Base-by-base conservation (phyloP, 208 protist genomes). In the Histomonas meleagridis region DNA sequence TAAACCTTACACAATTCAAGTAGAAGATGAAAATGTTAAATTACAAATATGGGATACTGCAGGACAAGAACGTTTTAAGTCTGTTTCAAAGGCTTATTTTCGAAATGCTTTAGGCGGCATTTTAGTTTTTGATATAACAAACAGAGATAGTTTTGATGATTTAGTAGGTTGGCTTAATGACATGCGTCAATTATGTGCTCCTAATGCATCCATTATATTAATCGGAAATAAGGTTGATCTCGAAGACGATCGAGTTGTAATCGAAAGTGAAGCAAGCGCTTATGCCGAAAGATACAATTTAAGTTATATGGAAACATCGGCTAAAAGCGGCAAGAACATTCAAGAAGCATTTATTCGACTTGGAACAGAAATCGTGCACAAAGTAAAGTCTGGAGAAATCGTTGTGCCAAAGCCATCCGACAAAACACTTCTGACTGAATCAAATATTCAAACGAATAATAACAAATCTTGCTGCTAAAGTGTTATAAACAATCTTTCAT, bases 31-130 rank as follows among this genome's bases (percentile, higher is more conserved):
- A 35, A 97, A 96, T 0, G 95, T 98, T 23, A 94, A 97, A 49
- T 95, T 99, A 62, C 97, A 99, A 94, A 93, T 97, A 32, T 97
- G 96, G 96, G 96, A 97, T 76, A 97, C 96, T 23, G 96, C 95
- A 1, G 95, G 95, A 21, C 93, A 95, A 93, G 97, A 98, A 95
- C 95, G 97, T n/a, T 98, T 97, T 86, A 95, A 96, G 91, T 96
- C 95, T 49, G 94, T 98, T 79, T 97, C 97, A 91, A 96, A 96
- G 12, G 95, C 94, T 91, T 98, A 98, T 93, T 97, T 98, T 57
- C 95, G 98, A 55, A 98, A 99, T 94, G 98, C 96, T 76, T 96
- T 96, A 1, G 97, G 97, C 16, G 97, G 98, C 23, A 95, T 99
- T 10, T 32, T 93, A 32, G 81, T 91, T 40, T 91, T 46, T 28